Evolutionary conservation across 2,329 filamentous ascomycete species (phyloP), one percentile per base, ranked within the genome.

Genomic region (Ophiostoma himal-ulmi): DNA sequence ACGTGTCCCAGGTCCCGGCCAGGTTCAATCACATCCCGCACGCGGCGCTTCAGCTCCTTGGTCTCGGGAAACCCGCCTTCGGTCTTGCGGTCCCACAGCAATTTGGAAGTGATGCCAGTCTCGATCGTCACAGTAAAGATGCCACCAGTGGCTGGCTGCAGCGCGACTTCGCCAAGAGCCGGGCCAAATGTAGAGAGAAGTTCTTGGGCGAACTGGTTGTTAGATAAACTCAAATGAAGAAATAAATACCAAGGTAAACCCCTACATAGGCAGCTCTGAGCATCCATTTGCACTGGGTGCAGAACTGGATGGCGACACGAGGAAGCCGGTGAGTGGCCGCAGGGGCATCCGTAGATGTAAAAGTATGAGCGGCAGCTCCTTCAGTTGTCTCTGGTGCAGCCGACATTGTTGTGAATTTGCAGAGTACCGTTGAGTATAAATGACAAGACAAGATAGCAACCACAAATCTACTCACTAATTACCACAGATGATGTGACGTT

Each of bases 31-130:
- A 92, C 84, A 80, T 97, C 92, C 71, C 94, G 84, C 5, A 97
- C 88, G 20, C 89, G 85, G 72, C 93, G 88, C 81, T 98, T 97
- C 62, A 97, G 84, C 75, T 94, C 89, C 80, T 97, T 97, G 1
- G 92, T 93, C 81, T 97, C 93, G 72, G 94, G 95, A 80, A 99
- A 99, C 0, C 95, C 94, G 39, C 92, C 92, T 77, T 97, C 90
- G 3, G 80, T 78, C 78, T 93, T 96, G 73, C 95, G 86, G 82
- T 98, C 93, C 95, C 95, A 99, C 41, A 98, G 82, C 2, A 90
- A 77, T 74, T 72, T 14, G 34, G 36, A 34, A 1, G 36, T 11
- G 65, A 36, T 6, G n/a, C 3, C 37, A 68, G 73, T 69, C 68
- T 71, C 67, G 20, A 74, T 71, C 65, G 57, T 85, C 14, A 98